These are phyloP conservation scores for Solanum pinnatisectum DNA, from an alignment of 257 asterid species.

Conservation along the genomic window DNA sequence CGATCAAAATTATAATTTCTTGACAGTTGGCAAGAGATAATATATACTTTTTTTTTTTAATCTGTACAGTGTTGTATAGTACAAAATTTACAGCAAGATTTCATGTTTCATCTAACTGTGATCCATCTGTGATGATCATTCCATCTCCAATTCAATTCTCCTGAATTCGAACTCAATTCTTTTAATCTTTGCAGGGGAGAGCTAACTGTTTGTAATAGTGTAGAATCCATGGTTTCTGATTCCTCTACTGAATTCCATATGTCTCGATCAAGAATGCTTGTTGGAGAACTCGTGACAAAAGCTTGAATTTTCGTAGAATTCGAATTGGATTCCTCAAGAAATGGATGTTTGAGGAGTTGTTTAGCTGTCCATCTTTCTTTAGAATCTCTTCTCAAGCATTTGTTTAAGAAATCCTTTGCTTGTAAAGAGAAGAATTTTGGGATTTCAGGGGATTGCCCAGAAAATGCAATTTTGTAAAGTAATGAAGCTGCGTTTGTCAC, in stretches of 20 bases:
- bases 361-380: conserved; percentile 53
- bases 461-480: conserved; percentile 45
- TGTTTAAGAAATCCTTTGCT: conserved; percentile 52
- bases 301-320: not conserved
- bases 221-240: not conserved
- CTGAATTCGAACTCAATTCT: conserved; percentile 11
- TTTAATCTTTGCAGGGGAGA: conserved; percentile 15
- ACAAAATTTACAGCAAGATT: not conserved
- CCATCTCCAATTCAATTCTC: conserved; percentile 20
- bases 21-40: not conserved
- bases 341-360: conserved; percentile 53
- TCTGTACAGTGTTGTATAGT: not conserved
- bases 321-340: conserved; percentile 10
- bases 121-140: conserved; percentile 34
- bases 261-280: conserved; percentile 57
- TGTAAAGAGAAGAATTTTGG: conserved; percentile 45
- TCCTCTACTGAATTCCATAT: conserved; percentile 36
- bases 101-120: conserved; percentile 17
- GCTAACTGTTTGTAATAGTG: not conserved
- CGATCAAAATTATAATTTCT: not conserved
- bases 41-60: not conserved
- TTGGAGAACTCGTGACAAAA: conserved; percentile 32
- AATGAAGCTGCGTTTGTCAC: conserved; percentile 15
- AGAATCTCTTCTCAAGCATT: conserved; percentile 46
- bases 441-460: conserved; percentile 43